phyloP scores from a whole-genome alignment of 2,329 filamentous ascomycete species.

The Pyrenochaeta sp. region DNA sequence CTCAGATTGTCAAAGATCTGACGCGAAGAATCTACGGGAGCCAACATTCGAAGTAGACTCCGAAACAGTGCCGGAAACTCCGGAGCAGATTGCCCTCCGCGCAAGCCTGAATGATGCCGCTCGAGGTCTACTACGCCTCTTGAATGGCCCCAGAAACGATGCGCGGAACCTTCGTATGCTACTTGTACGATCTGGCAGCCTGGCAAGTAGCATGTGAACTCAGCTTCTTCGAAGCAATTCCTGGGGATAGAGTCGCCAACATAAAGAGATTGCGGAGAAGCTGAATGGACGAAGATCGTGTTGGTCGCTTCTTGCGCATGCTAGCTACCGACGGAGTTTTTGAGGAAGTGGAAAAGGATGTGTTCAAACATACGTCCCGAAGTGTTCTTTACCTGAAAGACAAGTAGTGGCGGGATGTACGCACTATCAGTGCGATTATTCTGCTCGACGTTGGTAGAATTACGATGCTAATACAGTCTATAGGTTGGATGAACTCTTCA shows the following conservation, averaged over 20 bases:
- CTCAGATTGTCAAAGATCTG: conserved; percentile 18
- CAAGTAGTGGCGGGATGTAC: conserved; percentile 19
- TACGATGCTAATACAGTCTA: not conserved
- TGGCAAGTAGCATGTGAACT: conserved; percentile 29
- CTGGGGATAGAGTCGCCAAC: conserved; percentile 9
- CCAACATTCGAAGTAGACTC: not conserved
- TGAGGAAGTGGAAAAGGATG: conserved; percentile 17
- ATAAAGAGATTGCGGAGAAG: conserved; percentile 20
- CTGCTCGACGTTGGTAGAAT: no score
- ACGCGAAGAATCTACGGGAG: conserved; percentile 6
- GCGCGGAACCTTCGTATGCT: conserved; percentile 21
- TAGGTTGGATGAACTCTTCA: conserved; percentile 40
- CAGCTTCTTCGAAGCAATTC: conserved; percentile 25
- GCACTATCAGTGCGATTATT: conserved; percentile 21
- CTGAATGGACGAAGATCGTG: conserved; percentile 22
- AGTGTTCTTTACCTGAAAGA: conserved; percentile 19
- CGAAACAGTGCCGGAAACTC: not conserved
- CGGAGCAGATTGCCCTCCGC: not conserved
- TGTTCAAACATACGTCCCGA: conserved; percentile 31
- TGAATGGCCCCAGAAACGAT: conserved; percentile 12
- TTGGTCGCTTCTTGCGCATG: conserved; percentile 23
- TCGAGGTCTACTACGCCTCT: not conserved
- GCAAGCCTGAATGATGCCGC: not conserved
- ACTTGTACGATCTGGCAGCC: conserved; percentile 26
- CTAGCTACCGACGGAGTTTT: conserved; percentile 26